Base-by-base conservation (phyloP, 202 grass and related monocot species). In the Cymbopogon flexuosus region DNA sequence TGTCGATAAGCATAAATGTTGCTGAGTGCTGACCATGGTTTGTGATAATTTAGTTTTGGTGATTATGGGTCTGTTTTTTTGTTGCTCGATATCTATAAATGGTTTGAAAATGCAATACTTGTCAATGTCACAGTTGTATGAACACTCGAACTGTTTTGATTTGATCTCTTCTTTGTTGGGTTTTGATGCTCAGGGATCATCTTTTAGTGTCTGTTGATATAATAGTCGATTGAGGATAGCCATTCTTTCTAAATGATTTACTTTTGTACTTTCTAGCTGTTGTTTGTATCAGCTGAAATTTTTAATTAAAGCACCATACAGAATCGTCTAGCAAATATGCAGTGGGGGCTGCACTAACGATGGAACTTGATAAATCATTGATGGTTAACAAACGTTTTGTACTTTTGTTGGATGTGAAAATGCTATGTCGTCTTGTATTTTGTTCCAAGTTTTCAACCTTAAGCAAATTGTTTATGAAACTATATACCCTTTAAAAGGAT, bases 11-110 rank as follows among this genome's bases (percentile, higher is more conserved):
- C 5, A 40, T 59, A 23, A 37, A 29, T 40, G 9, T 37, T 9
- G 7, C n/a, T 54, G 43, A 18, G 22, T 9, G 7, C n/a, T 57
- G 45, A 29, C 22, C 13, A 56, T 37, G 13, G 27, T 22, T 63
- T 81, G n/a, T 72, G 52, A 62, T 49, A 46, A 62, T 81, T 64
- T 65, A 22, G 60, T 29, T 75, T 81, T 82, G 69, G 10, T 81
- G 41, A 1, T 78, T 57, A 62, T 40, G 40, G 19, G 22, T 68
- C 8, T 42, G 37, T 3, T 19, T 29, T 68, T 80, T 29, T 46
- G 45, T 70, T 70, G 5, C 46, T 75, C 13, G 2, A 22, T 57
- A 64, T 6, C 43, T n/a, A 3, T 79, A 70, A 70, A 68, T 45
- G 18, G 56, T 64, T 70, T 9, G 9, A 13, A 27, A 41, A 52